Percentiles rank a stretch among this genome's conserved stretches.
phyloP scores from a whole-genome alignment of 176 grass and related monocot genomes.

The Paspalum vaginatum region DNA sequence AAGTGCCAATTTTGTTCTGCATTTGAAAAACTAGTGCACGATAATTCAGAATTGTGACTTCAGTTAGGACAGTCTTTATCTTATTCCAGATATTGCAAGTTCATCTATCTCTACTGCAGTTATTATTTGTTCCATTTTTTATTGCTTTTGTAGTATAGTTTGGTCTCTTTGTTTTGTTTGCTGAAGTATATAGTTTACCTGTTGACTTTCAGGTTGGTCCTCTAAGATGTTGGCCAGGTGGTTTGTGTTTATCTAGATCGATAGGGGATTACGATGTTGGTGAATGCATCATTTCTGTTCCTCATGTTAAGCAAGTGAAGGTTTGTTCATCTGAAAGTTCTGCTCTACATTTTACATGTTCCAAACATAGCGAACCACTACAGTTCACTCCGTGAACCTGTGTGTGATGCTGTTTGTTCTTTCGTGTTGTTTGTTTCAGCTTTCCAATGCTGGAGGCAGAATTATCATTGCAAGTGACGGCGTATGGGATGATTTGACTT shows the following conservation, averaged over 20 bases:
- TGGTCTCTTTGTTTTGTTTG: background rate
- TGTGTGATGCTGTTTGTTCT: constrained; percentile 28
- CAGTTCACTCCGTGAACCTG: background rate
- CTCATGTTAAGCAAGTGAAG: constrained; percentile 99
- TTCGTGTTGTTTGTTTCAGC: constrained; percentile 52
- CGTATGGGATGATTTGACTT: constrained; percentile 93
- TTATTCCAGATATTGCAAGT: constrained; percentile 11
- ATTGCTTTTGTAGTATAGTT: background rate
- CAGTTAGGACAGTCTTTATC: background rate
- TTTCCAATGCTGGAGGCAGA: constrained; percentile 86
- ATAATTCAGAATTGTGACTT: background rate
- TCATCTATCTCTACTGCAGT: background rate
- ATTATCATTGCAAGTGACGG: constrained; percentile 97
- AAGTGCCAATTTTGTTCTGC: background rate
- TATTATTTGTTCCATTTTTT: constrained; percentile 3
- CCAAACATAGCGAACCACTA: background rate
- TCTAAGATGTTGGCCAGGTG: constrained; percentile 98
- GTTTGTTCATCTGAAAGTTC: constrained; percentile 55
- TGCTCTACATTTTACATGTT: constrained; percentile 3
- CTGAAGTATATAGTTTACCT: background rate
- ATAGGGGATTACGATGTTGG: constrained; percentile 96
- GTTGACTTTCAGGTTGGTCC: constrained; percentile 81
- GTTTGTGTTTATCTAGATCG: constrained; percentile 96
- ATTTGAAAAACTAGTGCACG: background rate
- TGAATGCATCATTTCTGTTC: constrained; percentile 93